phyloP scores from a whole-genome alignment of 495 filamentous ascomycete genomes.

The Podospora australis region DNA sequence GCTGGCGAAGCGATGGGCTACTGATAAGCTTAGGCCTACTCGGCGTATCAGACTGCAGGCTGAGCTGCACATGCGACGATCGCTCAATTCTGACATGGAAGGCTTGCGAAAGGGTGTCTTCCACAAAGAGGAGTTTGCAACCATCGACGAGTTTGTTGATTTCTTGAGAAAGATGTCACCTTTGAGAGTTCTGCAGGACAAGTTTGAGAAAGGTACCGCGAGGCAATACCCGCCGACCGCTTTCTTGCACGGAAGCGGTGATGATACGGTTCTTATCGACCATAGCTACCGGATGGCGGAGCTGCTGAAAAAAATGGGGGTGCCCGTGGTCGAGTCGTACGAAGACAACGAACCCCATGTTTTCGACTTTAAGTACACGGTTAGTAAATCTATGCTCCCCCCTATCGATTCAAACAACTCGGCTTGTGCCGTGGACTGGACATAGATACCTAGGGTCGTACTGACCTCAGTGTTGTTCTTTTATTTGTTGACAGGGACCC shows the following conservation, averaged over 20 bases:
- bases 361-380: constrained; percentile 24
- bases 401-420: neutral
- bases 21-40: constrained; percentile 17
- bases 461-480: no score
- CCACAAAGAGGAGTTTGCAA: constrained; percentile 20
- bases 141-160: constrained; percentile 8
- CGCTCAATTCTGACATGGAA: neutral
- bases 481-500: neutral
- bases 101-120: constrained; percentile 14
- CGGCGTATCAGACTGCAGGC: constrained; percentile 19
- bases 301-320: constrained; percentile 11
- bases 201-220: neutral
- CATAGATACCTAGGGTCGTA: no score
- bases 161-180: constrained; percentile 18
- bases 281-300: constrained; percentile 20
- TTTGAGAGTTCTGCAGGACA: constrained; percentile 7
- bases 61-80: constrained; percentile 21
- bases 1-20: constrained; percentile 16
- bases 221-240: constrained; percentile 23
- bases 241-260: constrained; percentile 22
- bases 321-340: constrained; percentile 21
- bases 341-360: constrained; percentile 19
- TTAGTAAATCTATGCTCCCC: neutral
- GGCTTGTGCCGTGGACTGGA: no score
- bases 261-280: constrained; percentile 15